A percentile compares a stretch with the other conserved stretches of the same genome.
phyloP scores from a whole-genome alignment of 106 monocot species.

The Gastrodia elata region DNA sequence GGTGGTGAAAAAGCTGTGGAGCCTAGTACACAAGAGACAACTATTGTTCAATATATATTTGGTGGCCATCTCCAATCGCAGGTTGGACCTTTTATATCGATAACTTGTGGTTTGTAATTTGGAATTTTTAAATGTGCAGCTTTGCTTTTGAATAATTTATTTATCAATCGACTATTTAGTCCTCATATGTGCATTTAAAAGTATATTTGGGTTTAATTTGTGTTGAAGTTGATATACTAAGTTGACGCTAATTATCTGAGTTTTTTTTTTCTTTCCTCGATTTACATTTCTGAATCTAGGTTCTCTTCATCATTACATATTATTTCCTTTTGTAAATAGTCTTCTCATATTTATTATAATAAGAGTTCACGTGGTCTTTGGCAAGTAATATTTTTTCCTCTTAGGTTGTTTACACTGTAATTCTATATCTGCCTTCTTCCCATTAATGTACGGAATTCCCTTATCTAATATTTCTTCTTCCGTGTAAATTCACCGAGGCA shows the following conservation, averaged over 20 bases:
- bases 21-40: constrained; percentile 73
- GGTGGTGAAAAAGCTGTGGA: constrained; percentile 85
- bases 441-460: neutral
- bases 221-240: neutral
- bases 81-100: constrained; percentile 29
- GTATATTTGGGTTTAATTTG: neutral
- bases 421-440: neutral
- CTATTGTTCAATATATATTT: constrained; percentile 91
- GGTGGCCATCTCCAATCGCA: constrained; percentile 91
- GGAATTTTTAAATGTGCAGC: neutral
- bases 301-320: constrained; percentile 1
- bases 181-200: neutral
- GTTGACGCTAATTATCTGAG: neutral
- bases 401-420: neutral
- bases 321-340: neutral
- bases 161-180: neutral
- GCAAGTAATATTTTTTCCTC: neutral
- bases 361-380: neutral
- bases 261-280: neutral
- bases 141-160: neutral
- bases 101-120: neutral
- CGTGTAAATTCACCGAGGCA: neutral
- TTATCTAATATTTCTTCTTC: neutral
- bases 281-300: neutral
- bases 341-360: neutral